A percentile compares a stretch with the other conserved stretches of the same genome.
Evolutionary conservation across 2,329 filamentous ascomycete species (phyloP).

Genomic region (Fusarium tupiense): DNA sequence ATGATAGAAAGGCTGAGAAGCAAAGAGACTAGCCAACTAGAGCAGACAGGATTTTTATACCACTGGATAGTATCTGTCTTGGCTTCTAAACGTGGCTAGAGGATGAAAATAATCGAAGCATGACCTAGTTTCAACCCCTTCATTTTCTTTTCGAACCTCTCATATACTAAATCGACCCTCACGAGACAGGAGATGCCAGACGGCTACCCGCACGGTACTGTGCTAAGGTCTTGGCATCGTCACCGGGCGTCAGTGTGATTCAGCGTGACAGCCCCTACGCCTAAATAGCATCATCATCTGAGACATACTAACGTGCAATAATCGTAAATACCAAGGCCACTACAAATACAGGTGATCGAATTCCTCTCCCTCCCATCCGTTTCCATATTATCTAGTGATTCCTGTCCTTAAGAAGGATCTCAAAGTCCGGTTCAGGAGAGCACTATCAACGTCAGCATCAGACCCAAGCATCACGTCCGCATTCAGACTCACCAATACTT

Average conservation of each 20-base stretch:
- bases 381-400: background rate
- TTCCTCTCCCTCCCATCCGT: accelerated
- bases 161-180: accelerated
- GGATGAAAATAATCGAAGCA: accelerated
- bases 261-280: too few species aligned
- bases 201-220: accelerated
- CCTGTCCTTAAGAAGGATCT: background rate
- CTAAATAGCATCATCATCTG: too few species aligned
- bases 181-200: background rate
- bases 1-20: conserved; percentile 1
- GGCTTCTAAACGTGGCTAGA: background rate
- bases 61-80: accelerated
- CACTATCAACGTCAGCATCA: background rate
- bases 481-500: conserved; percentile 1
- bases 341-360: accelerated
- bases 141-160: background rate
- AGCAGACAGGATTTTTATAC: accelerated
- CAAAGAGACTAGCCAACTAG: background rate
- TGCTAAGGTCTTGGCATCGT: background rate
- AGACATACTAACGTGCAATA: too few species aligned
- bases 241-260: background rate
- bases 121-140: background rate
- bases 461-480: accelerated
- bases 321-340: accelerated
- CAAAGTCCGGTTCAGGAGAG: conserved; percentile 11